These are phyloP conservation scores for Eimeria necatrix DNA, from an alignment of 169 alveolate genomes.

Conservation along the genomic window DNA sequence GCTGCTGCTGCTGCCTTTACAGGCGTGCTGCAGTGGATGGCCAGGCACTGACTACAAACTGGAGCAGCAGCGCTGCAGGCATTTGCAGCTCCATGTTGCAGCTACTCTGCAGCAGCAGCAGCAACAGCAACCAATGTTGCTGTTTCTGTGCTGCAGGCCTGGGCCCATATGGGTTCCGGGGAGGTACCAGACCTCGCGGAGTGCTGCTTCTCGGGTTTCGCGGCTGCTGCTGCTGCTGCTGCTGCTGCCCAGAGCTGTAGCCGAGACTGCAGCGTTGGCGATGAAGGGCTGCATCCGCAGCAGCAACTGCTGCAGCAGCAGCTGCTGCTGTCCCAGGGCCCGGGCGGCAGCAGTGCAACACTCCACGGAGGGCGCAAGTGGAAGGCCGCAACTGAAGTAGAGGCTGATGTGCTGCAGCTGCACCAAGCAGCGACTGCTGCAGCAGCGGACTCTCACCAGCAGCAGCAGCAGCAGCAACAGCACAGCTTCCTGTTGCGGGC, in stretches of 20 bases:
- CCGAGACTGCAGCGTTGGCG: slow-evolving; percentile 30
- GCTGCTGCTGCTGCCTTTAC: not conserved
- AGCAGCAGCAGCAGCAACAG: slow-evolving; percentile 12
- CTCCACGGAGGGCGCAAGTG: not conserved
- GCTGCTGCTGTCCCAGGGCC: slow-evolving; percentile 27
- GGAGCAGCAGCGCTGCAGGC: not conserved
- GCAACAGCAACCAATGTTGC: slow-evolving; percentile 1
- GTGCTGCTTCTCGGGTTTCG: slow-evolving; percentile 39
- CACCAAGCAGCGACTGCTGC: slow-evolving; percentile 62
- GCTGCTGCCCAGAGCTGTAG: slow-evolving; percentile 10
- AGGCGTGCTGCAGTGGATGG: too few species aligned
- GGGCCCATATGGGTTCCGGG: slow-evolving; percentile 73
- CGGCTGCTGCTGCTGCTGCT: slow-evolving; percentile 29
- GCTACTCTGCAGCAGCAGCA: not conserved
- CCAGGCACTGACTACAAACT: not conserved
- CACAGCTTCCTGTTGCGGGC: slow-evolving; percentile 1
- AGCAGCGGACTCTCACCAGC: slow-evolving; percentile 14
- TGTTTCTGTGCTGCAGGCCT: slow-evolving; percentile 66
- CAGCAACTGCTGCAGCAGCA: not conserved
- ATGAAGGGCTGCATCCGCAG: not conserved
- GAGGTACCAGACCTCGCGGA: slow-evolving; percentile 77
- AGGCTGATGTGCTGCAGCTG: slow-evolving; percentile 43
- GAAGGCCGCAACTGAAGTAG: not conserved
- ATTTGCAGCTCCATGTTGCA: not conserved
- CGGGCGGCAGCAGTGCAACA: not conserved